Evolutionary conservation across 148 eudicot genomes (phyloP).

Genomic region (Cornus suecica): DNA sequence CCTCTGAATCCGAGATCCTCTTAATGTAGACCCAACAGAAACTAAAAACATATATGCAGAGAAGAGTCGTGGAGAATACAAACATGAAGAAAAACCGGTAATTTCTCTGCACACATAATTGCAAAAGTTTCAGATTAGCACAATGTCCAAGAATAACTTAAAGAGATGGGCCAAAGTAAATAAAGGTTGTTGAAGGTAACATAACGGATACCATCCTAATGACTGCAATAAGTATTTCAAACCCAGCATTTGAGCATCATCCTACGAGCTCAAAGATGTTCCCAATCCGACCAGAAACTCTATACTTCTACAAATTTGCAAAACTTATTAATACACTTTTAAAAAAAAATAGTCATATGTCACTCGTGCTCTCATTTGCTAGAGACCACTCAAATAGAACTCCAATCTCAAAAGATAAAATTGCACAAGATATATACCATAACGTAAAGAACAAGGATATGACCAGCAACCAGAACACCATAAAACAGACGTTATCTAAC

Average conservation of each 20-base stretch:
- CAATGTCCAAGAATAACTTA: not conserved
- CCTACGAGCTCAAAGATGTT: no score
- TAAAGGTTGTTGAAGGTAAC: not conserved
- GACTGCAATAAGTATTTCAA: not conserved
- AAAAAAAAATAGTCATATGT: no score
- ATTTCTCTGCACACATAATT: slow-evolving; percentile 66
- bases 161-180: not conserved
- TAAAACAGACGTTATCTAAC: no score
- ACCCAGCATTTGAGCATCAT: not conserved
- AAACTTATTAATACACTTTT: no score
- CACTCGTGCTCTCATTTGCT: no score
- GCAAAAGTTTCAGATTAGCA: slow-evolving; percentile 11
- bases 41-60: slow-evolving; percentile 77
- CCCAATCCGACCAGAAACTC: no score
- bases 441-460: slow-evolving; percentile 1
- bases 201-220: not conserved
- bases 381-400: no score
- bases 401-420: not conserved
- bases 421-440: not conserved
- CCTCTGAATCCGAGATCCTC: slow-evolving; percentile 69
- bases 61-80: slow-evolving; percentile 82
- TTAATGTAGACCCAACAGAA: slow-evolving; percentile 95
- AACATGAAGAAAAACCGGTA: slow-evolving; percentile 99
- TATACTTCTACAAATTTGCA: no score
- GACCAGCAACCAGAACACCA: slow-evolving; percentile 1